Conservation (phyloP, 2,329 filamentous ascomycete genomes). For the Cladosporium austrohemisphaericum region DNA sequence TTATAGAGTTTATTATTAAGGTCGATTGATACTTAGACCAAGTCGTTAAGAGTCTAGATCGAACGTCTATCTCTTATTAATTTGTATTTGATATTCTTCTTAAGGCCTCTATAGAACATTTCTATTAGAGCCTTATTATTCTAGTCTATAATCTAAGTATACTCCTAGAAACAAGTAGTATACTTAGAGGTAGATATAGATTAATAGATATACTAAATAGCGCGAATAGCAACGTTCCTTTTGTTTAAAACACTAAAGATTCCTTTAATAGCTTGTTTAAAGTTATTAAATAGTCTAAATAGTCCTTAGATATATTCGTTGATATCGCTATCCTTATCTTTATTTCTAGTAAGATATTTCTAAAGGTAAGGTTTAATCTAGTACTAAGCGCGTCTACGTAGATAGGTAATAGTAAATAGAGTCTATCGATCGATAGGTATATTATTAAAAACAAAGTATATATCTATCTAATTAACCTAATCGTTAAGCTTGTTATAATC, state of each 20-base stretch:
- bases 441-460: too few species aligned
- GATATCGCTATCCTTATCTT: neutral
- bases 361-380: neutral
- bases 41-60: neutral
- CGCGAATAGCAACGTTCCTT: neutral
- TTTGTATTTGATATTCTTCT: conserved; percentile 9
- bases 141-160: neutral
- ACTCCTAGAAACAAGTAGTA: neutral
- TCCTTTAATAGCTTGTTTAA: neutral
- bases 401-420: neutral
- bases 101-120: neutral
- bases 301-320: neutral
- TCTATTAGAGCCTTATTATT: neutral
- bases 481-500: too few species aligned
- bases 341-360: too few species aligned
- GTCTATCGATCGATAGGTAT: too few species aligned
- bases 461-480: too few species aligned
- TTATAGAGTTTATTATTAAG: conserved; percentile 1
- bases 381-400: neutral
- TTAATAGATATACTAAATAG: neutral
- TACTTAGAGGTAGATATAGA: neutral
- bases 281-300: neutral
- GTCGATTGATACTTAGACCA: neutral
- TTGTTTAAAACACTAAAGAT: neutral
- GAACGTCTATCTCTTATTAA: neutral